These are phyloP conservation scores for Leccinum subgranulosum DNA, from an alignment of 768 basidiomycete species.

Conservation along the genomic window DNA sequence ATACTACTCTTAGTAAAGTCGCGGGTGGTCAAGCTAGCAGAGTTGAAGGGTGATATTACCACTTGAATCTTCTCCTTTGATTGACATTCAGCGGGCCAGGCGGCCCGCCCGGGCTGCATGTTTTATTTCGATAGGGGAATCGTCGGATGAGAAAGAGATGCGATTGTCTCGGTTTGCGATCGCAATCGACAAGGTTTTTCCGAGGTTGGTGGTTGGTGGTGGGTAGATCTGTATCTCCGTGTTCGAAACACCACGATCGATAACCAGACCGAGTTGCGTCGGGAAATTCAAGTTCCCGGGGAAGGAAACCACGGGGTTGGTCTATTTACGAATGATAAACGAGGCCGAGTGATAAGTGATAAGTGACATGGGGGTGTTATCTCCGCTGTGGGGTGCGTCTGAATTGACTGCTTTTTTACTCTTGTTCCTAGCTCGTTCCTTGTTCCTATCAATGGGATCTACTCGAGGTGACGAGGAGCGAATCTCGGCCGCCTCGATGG, in stretches of 20 bases:
- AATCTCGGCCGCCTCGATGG: neutral
- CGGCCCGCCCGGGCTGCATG: neutral
- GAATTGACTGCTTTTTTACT: neutral
- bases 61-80: neutral
- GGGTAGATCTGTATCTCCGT: neutral
- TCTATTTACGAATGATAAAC: neutral
- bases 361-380: neutral
- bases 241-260: neutral
- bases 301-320: neutral
- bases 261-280: neutral
- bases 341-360: neutral
- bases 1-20: neutral
- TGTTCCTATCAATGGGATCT: neutral
- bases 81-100: neutral
- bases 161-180: neutral
- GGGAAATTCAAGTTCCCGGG: neutral
- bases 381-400: neutral
- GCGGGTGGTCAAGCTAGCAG: neutral
- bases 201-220: neutral
- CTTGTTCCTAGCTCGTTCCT: neutral
- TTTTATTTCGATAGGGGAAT: neutral
- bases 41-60: neutral
- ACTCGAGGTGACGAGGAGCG: neutral
- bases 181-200: neutral
- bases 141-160: neutral